phyloP scores from a whole-genome alignment of 495 filamentous ascomycete genomes.

The Penicillium mononematosum region DNA sequence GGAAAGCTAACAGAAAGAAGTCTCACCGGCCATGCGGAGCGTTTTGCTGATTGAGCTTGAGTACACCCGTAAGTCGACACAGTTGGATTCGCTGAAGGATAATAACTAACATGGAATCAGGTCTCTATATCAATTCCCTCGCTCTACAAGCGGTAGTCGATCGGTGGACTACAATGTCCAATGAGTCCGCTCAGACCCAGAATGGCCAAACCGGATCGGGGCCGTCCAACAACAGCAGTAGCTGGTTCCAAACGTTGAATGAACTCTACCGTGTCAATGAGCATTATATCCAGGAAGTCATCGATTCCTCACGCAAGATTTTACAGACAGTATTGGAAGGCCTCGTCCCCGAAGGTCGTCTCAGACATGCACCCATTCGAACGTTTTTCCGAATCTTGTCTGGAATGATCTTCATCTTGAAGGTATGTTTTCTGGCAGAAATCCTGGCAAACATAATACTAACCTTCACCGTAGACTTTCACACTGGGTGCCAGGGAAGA shows the following conservation, averaged over 20 bases:
- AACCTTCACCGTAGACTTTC: slow-evolving; percentile 63
- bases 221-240: slow-evolving; percentile 32
- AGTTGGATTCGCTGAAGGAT: slow-evolving; percentile 6
- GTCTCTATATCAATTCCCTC: slow-evolving; percentile 85
- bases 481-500: slow-evolving; percentile 87
- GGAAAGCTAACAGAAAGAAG: slow-evolving; percentile 35
- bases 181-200: slow-evolving; percentile 52
- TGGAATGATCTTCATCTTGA: slow-evolving; percentile 91
- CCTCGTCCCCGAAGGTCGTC: slow-evolving; percentile 75
- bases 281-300: slow-evolving; percentile 82
- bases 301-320: slow-evolving; percentile 81
- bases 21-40: slow-evolving; percentile 74
- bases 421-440: slow-evolving; percentile 37
- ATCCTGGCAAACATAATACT: slow-evolving; percentile 1
- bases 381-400: slow-evolving; percentile 94
- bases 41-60: slow-evolving; percentile 90
- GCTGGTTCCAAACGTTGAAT: slow-evolving; percentile 53
- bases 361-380: slow-evolving; percentile 88
- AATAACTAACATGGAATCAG: slow-evolving; percentile 18
- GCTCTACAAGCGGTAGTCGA: slow-evolving; percentile 93
- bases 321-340: slow-evolving; percentile 79
- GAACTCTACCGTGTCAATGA: slow-evolving; percentile 59
- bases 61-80: slow-evolving; percentile 61
- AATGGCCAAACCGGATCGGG: slow-evolving; percentile 41
- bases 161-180: slow-evolving; percentile 72